Evolutionary conservation across 2,329 filamentous ascomycete species (phyloP), one percentile per base, ranked within the genome.

Genomic region (Pleomassaria siparia): DNA sequence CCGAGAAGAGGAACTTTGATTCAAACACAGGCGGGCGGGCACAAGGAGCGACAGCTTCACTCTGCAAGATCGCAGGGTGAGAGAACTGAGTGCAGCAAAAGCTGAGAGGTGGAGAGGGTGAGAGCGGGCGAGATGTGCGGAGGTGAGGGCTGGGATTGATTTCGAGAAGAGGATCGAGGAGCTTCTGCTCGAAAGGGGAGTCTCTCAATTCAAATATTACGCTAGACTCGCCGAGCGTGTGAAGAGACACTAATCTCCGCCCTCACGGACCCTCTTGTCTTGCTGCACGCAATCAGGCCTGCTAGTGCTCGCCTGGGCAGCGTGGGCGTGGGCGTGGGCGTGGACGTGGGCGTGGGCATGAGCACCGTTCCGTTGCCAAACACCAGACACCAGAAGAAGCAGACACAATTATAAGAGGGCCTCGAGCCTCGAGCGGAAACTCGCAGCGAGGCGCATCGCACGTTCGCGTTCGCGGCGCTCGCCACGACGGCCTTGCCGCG

Each of bases 11-110:
- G 44, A 43, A 50, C 29, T 44, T 18, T 35, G 28, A 35, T 15
- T 30, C 40, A 28, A 16, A 42, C 39, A 37, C 26, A 42, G 41
- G 44, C 39, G 42, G 35, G 47, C 51, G 42, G 35, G 47, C 51
- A 54, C 47, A 70, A 68, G 64, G 65, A 70, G 55, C 56, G 67
- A 62, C 63, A 56, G 59, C 50, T 55, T 53, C 56, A 61, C 59
- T 46, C 54, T 56, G 62, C 58, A 26, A 50, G 45, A 37, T 47
- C 46, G 55, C 60, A 59, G 53, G 57, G 55, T 44, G 58, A 59
- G 64, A 49, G 49, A 52, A 59, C 47, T 47, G 53, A 50, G 49
- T 52, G 57, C 56, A 62, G 62, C 56, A 59, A 48, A 50, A 50
- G 49, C 45, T 51, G 54, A 51, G 47, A 49, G 48, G 50, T 47